phyloP scores from a whole-genome alignment of 306 rosid genomes.

The Dryas alaskensis region DNA sequence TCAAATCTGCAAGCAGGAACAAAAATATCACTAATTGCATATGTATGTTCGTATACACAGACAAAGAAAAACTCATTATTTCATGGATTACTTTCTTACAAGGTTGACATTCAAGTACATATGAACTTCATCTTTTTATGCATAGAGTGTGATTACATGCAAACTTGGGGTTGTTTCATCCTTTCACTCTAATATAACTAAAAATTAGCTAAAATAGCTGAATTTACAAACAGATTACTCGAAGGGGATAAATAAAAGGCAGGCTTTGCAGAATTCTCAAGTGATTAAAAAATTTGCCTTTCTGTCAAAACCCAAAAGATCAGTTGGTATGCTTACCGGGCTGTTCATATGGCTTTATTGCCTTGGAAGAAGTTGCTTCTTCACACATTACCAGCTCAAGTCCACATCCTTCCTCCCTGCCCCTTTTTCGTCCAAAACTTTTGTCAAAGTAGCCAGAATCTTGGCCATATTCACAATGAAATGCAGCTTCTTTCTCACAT shows the following conservation, averaged over 20 bases:
- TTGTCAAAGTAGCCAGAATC: conserved; percentile 26
- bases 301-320: conserved; percentile 21
- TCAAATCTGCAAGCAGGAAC: conserved; percentile 34
- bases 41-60: not conserved
- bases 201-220: not conserved
- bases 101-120: conserved; percentile 5
- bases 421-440: conserved; percentile 44
- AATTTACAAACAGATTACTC: conserved; percentile 4
- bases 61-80: not conserved
- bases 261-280: not conserved
- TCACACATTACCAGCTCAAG: conserved; percentile 38
- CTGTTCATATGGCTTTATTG: conserved; percentile 29
- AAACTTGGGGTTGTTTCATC: not conserved
- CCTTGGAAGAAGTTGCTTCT: conserved; percentile 38
- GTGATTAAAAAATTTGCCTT: not conserved
- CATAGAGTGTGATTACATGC: conserved; percentile 9
- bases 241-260: not conserved
- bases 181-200: conserved; percentile 13
- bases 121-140: conserved; percentile 11
- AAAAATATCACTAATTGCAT: not conserved
- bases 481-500: conserved; percentile 81
- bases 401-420: conserved; percentile 34
- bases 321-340: conserved; percentile 41
- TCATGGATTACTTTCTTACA: conserved; percentile 16
- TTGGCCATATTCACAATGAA: conserved; percentile 59